phyloP scores from a whole-genome alignment of 345 rosid genomes.

The Eucalyptus regnans region DNA sequence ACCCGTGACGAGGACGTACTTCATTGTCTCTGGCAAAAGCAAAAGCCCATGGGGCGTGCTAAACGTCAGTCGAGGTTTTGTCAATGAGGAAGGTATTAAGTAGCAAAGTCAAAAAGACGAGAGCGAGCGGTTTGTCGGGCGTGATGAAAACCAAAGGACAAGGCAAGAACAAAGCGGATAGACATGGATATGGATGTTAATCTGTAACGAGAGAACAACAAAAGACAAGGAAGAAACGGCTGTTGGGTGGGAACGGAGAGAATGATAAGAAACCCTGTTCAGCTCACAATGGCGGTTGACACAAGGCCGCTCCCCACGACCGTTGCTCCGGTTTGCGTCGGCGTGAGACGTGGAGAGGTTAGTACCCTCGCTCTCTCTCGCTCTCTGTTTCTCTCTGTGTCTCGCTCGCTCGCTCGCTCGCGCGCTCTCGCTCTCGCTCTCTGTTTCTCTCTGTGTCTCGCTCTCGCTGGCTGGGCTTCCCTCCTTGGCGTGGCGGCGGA shows the following conservation, averaged over 20 bases:
- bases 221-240: not conserved
- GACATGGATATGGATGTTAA: not conserved
- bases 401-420: not conserved
- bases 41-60: not conserved
- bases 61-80: not conserved
- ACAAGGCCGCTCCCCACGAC: not conserved
- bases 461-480: not conserved
- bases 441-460: too few relatives aligned
- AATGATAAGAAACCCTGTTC: not conserved
- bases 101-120: not conserved
- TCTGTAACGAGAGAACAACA: not conserved
- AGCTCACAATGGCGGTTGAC: not conserved
- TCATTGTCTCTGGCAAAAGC: slow-evolving; percentile 10
- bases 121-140: not conserved
- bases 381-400: not conserved
- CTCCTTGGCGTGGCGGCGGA: not conserved
- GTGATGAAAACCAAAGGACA: not conserved
- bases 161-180: not conserved
- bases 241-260: not conserved
- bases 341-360: not conserved
- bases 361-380: not conserved
- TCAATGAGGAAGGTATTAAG: not conserved
- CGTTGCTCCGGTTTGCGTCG: not conserved
- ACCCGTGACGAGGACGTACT: slow-evolving; percentile 46
- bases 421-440: not conserved